Evolutionary conservation across 352 stramenopile species (phyloP).

Genomic region (Pythium folliculosum): DNA sequence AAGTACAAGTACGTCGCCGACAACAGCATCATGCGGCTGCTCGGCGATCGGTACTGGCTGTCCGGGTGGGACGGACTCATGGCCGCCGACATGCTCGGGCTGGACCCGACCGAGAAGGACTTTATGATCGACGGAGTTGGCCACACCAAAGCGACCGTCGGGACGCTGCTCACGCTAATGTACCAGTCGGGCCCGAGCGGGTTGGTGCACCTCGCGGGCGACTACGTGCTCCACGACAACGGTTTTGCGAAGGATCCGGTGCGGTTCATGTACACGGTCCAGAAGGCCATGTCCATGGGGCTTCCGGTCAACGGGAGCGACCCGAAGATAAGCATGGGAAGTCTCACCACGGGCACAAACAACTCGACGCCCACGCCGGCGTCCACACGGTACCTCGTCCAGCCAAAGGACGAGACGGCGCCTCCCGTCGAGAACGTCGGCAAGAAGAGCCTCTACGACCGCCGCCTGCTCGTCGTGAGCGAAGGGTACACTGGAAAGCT

Average conservation of each 20-base stretch:
- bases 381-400: too few relatives aligned
- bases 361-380: too few relatives aligned
- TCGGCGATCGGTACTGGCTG: slow-evolving; percentile 50
- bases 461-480: slow-evolving; percentile 37
- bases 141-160: slow-evolving; percentile 42
- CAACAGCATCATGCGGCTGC: slow-evolving; percentile 47
- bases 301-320: background rate
- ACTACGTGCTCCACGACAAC: slow-evolving; percentile 48
- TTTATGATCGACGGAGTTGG: slow-evolving; percentile 27
- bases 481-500: slow-evolving; percentile 38
- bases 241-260: slow-evolving; percentile 36
- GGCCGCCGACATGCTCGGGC: slow-evolving; percentile 40
- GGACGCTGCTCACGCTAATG: slow-evolving; percentile 44
- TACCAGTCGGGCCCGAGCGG: slow-evolving; percentile 55
- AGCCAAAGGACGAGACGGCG: background rate
- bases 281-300: slow-evolving; percentile 42
- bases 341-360: too few relatives aligned
- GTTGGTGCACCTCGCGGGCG: slow-evolving; percentile 40
- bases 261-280: slow-evolving; percentile 36
- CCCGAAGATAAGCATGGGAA: too few relatives aligned
- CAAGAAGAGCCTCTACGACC: slow-evolving; percentile 47
- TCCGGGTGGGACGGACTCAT: slow-evolving; percentile 51
- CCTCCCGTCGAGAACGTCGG: slow-evolving; percentile 5
- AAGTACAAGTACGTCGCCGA: slow-evolving; percentile 46
- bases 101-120: slow-evolving; percentile 39